Evolutionary conservation across 768 basidiomycete genomes (phyloP), one percentile per base, ranked within the genome.

Genomic region (Russula lepida): DNA sequence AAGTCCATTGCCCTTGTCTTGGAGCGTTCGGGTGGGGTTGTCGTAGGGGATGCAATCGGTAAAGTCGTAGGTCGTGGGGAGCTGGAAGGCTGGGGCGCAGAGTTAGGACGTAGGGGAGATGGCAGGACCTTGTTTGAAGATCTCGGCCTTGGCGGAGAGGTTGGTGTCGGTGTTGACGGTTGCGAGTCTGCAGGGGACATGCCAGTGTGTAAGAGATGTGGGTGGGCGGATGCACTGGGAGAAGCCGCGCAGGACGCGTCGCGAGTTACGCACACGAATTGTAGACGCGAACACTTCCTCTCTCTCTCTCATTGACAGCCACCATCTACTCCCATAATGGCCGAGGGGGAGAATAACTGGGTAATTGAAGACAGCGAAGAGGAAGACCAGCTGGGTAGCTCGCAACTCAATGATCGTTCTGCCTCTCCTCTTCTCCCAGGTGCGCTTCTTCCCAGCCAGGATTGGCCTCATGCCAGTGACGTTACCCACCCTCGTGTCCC

Each of bases 1-100:
- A 93, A 71, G 69, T 92, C 89, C 66, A 86, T 78, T 13, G 91
- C 91, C 17, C 85, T 66, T 15, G 70, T 68, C 67, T 72, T 72
- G 39, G 68, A 61, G 44, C 66, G 64, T 37, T 65, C 66, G 1
- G 28, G 47, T 54, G 64, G 46, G n/a, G 64, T 54, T 0, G 54
- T 62, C 12, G 44, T 35, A 12, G 65, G 63, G 8, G 65, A 59
- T 19, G 15, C 21, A 30, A 50, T 32, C 25, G 54, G 33, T 30
- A 39, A 32, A 2, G 56, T 25, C 5, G 44, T 47, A 7, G 50
- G 30, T 30, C 37, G 54, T n/a, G 37, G 58, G 37, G 54, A 46
- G 23, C 30, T 28, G 6, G 52, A 60, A 13, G 23, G 47, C 30
- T 54, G 63, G 8, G 39, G 47, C 5, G 65, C 56, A 44, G 65